Conservation (phyloP, 768 basidiomycete genomes). For the Rhodotorula toruloides region DNA sequence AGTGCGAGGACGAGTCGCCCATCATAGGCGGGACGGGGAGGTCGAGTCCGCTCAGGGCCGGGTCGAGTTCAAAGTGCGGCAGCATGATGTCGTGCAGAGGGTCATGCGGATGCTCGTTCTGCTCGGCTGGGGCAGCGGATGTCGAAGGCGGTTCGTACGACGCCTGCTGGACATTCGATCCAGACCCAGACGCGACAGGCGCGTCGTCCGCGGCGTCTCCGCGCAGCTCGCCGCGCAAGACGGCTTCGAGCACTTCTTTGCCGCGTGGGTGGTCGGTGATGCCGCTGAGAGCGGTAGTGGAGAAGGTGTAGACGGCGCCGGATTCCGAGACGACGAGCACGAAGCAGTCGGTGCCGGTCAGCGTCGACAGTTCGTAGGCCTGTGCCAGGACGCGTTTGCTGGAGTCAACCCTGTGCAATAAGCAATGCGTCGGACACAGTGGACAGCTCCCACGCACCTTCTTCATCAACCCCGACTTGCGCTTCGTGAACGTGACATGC, state of each 20-base stretch:
- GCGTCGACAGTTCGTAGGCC: slow-evolving; percentile 37
- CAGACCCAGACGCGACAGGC: too few relatives aligned
- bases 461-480: slow-evolving; percentile 40
- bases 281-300: slow-evolving; percentile 27
- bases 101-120: neutral
- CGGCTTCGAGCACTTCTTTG: slow-evolving; percentile 13
- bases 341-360: slow-evolving; percentile 37
- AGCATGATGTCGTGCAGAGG: neutral
- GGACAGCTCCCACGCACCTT: slow-evolving; percentile 19
- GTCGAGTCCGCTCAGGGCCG: neutral
- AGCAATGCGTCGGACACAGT: neutral
- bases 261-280: slow-evolving; percentile 20
- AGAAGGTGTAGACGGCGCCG: slow-evolving; percentile 34
- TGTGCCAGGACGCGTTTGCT: neutral
- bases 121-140: neutral
- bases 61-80: neutral
- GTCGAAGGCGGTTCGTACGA: too few relatives aligned
- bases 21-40: neutral
- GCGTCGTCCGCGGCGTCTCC: neutral
- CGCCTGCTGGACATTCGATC: too few relatives aligned
- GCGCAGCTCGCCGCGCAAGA: slow-evolving; percentile 20
- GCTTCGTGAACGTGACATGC: slow-evolving; percentile 38
- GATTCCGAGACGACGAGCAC: slow-evolving; percentile 35
- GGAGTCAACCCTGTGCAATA: neutral
- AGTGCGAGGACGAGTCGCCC: too few relatives aligned